Base-by-base conservation (phyloP, 768 basidiomycete genomes). In the Lenzites betulinus region DNA sequence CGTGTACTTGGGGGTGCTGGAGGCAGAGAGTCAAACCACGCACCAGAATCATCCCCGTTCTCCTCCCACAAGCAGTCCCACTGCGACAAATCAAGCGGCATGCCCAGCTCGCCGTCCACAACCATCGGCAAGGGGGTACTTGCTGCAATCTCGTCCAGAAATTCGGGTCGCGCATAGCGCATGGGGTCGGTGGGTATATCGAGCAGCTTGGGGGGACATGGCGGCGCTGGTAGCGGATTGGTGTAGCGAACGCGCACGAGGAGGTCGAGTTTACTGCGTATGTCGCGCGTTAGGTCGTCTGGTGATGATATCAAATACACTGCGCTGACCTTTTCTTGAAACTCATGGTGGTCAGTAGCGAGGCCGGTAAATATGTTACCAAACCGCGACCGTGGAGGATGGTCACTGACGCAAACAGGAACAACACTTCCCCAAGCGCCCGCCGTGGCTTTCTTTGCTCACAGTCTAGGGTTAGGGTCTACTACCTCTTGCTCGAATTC, bases 151-250 rank as follows among this genome's bases (percentile, higher is more conserved):
- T 87, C 82, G 62, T 91, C 84, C 36, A 95, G 82, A 66, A 94
- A 95, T 66, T 91, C 91, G 7, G 93, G 90, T 20, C 84, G 83
- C 16, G 93, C 89, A 72, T 97, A 94, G 44, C 96, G 90, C 71
- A 84, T 82, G 6, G 94, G 89, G 70, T 91, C 84, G 35, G 96
- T 97, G n/a, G 90, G 87, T 55, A 98, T 90, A 59, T 96, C 84
- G 68, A 99, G 81, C 3, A 98, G 77, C 75, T 97, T 96, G 26
- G 97, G 96, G 7, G 97, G 97, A 80, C 92, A 98, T 80, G 97
- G 94, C 30, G 97, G 97, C 13, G 94, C 81, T 1, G 96, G 96
- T 2, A 99, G 84, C 2, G 95, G 95, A 75, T 98, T 97, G 41
- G 88, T 83, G 74, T 95, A 98, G 13, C 96, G 89, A 35, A 96